phyloP scores from a whole-genome alignment of 2,329 filamentous ascomycete genomes.

The Trichoderma afroharzianum region DNA sequence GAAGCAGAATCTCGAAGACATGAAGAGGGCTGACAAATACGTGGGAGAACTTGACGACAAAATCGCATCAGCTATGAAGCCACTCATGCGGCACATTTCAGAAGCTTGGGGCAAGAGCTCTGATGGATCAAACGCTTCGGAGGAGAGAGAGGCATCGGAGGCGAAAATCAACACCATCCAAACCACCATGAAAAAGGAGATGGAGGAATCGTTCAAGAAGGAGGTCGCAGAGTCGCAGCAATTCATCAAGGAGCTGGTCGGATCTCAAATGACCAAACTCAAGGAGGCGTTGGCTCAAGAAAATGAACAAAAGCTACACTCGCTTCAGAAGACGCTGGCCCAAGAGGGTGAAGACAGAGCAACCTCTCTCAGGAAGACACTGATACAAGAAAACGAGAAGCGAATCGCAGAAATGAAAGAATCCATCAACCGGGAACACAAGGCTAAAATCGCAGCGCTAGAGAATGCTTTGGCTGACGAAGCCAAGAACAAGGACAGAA shows the following conservation, averaged over 20 bases:
- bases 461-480: not conserved
- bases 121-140: not conserved
- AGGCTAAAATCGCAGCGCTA: not conserved
- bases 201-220: not conserved
- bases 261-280: not conserved
- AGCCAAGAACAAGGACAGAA: not conserved
- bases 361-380: not conserved
- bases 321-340: not conserved
- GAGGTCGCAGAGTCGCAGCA: not conserved
- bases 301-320: not conserved
- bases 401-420: not conserved
- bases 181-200: not conserved
- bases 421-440: not conserved
- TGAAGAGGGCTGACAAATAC: slow-evolving; percentile 7
- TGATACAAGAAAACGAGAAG: not conserved
- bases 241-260: not conserved
- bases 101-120: not conserved
- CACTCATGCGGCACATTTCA: not conserved
- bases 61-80: not conserved
- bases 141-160: not conserved
- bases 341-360: not conserved
- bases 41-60: slow-evolving; percentile 18
- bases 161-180: not conserved
- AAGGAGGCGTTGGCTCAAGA: not conserved
- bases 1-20: slow-evolving; percentile 17